phyloP scores from a whole-genome alignment of 75 land plant species.

The Cryptomeria japonica region DNA sequence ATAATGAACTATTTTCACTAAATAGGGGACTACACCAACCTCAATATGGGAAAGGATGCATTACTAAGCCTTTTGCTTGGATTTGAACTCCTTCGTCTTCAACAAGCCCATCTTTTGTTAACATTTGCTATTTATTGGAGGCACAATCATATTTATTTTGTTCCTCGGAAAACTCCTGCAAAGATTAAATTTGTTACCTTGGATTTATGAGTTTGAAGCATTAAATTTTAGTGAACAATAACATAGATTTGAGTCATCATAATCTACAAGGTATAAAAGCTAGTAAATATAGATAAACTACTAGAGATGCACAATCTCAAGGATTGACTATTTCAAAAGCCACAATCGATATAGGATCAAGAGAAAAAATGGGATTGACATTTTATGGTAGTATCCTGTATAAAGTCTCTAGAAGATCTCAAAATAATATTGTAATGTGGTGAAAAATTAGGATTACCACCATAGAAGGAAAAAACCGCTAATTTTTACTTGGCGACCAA shows the following conservation, averaged over 20 bases:
- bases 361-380: too few relatives aligned
- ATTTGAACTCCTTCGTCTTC: background rate
- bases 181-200: background rate
- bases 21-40: background rate
- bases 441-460: too few relatives aligned
- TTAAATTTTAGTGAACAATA: background rate
- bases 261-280: background rate
- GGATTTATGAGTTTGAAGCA: background rate
- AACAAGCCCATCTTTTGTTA: background rate
- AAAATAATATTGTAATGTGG: too few relatives aligned
- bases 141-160: slow-evolving; percentile 3
- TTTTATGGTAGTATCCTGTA: too few relatives aligned
- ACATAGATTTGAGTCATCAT: background rate
- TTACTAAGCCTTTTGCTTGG: background rate
- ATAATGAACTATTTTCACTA: background rate
- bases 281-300: background rate
- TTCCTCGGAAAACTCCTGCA: slow-evolving; percentile 11
- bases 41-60: background rate
- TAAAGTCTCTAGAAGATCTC: too few relatives aligned
- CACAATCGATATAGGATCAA: too few relatives aligned
- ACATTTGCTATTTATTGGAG: background rate
- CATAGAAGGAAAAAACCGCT: too few relatives aligned
- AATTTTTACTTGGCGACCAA: too few relatives aligned
- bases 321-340: too few relatives aligned
- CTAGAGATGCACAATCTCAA: slow-evolving; percentile 24